Evolutionary conservation across 2,329 filamentous ascomycete species (phyloP), one percentile per base, ranked within the genome.

Genomic region (Penicillium sp.): DNA sequence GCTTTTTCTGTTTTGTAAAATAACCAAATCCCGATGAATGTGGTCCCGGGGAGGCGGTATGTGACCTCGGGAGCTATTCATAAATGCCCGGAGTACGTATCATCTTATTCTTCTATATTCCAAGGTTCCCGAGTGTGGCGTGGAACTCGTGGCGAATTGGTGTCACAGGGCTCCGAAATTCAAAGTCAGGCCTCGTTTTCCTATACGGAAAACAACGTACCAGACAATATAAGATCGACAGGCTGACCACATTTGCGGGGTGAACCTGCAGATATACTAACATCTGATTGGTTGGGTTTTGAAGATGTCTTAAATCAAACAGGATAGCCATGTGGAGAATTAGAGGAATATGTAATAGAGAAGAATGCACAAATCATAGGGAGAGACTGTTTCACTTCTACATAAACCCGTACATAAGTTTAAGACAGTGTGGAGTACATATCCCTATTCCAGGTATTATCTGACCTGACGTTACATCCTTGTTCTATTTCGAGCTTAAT

Each of bases 401-500:
- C 28, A 17, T 25, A n/a, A 45, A 17, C 31, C 31, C 11, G n/a
- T 33, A 28, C 48, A 28, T 16, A 25, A 36, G n/a, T 49, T 36
- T 36, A 36, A 44, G 49, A 53, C 50, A 53, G 25, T 38, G 42
- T 53, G 50, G 50, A 53, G 50, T 26, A 40, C 31, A 33, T 33
- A 5, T 31, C 11, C 19, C 8, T 45, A 45, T 45, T 33, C 11
- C 17, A 7, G 30, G 37, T 30, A 16, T 52, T 19, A 38, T 42
- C 50, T 17, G 33, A 40, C 35, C 33, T 16, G 42, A 52, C 19
- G 50, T 47, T 53, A 48, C 50, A 53, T 53, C 19, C 42, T 14
- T 17, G n/a, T 49, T 40, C 50, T 53, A 53, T 53, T 53, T 53
- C 19, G 28, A 53, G 50, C n/a, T n/a, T 30, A n/a, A 25, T 19